Conservation (phyloP, 495 filamentous ascomycete genomes). For the Pseudomonodictys pantanalensis region DNA sequence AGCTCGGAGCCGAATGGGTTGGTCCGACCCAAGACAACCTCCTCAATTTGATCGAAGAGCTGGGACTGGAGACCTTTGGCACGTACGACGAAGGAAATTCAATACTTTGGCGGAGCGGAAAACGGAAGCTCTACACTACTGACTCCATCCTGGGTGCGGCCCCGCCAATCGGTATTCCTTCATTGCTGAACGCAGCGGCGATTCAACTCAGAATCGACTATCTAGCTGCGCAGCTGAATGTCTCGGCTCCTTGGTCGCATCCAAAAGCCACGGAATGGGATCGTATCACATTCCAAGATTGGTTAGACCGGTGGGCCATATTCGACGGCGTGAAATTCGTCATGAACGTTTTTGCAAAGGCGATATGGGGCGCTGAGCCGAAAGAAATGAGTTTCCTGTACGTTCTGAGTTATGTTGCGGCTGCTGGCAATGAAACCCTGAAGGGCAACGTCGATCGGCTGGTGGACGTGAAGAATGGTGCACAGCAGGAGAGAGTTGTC, state of each 20-base stretch:
- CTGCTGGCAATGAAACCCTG: slow-evolving; percentile 25
- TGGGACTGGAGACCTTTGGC: background rate
- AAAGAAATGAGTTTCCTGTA: slow-evolving; percentile 32
- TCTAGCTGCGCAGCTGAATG: background rate
- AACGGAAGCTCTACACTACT: background rate
- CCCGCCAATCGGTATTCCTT: background rate
- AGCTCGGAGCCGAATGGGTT: slow-evolving; percentile 2
- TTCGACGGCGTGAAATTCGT: background rate
- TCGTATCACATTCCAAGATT: background rate
- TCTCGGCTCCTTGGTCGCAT: background rate
- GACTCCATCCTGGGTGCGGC: background rate
- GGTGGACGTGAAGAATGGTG: slow-evolving; percentile 13
- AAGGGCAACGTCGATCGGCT: slow-evolving; percentile 29
- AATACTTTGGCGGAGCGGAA: background rate
- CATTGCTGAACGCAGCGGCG: background rate
- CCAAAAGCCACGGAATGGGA: slow-evolving; percentile 3
- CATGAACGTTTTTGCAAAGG: background rate
- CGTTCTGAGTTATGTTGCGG: slow-evolving; percentile 29
- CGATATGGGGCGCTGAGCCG: background rate
- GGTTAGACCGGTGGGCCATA: background rate
- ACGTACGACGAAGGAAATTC: background rate
- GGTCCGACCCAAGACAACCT: slow-evolving; percentile 2
- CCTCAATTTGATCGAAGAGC: background rate
- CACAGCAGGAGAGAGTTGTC: slow-evolving; percentile 28
- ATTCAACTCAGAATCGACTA: background rate